phyloP scores from a whole-genome alignment of 2,329 filamentous ascomycete genomes.

The Xylariaceae sp. region DNA sequence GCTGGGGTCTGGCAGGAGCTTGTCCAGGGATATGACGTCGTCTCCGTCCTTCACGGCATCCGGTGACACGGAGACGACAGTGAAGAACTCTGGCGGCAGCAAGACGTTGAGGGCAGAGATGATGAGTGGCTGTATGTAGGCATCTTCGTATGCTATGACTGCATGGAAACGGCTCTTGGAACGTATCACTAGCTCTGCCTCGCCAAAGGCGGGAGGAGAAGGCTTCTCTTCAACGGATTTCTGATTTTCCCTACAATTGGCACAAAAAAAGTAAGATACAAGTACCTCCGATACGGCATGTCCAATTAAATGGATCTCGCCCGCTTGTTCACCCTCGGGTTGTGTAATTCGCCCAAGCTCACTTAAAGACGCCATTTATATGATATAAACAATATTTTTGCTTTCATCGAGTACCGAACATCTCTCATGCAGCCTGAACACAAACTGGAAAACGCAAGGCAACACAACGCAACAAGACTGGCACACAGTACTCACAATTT shows the following conservation, averaged over 20 bases:
- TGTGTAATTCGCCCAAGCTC: too few species aligned
- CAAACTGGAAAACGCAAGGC: conserved; percentile 15
- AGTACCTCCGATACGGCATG: conserved; percentile 1
- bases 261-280: conserved; percentile 21
- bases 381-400: too few species aligned
- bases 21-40: conserved; percentile 29
- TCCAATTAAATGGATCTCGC: too few species aligned
- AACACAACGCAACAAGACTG: conserved; percentile 27
- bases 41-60: conserved; percentile 5
- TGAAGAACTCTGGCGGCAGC: conserved; percentile 50
- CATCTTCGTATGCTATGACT: conserved; percentile 76
- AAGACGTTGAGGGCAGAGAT: conserved; percentile 61
- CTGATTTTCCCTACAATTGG: conserved; percentile 20
- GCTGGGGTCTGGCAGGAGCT: conserved; percentile 34
- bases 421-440: conserved; percentile 1
- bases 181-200: conserved; percentile 17
- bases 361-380: too few species aligned
- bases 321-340: too few species aligned
- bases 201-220: conserved; percentile 13
- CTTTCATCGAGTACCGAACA: neutral
- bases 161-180: conserved; percentile 53
- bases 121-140: conserved; percentile 85
- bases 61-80: conserved; percentile 45
- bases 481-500: conserved; percentile 64
- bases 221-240: conserved; percentile 14